Base-by-base conservation (phyloP, 345 rosid species). In the Sonneratia alba region DNA sequence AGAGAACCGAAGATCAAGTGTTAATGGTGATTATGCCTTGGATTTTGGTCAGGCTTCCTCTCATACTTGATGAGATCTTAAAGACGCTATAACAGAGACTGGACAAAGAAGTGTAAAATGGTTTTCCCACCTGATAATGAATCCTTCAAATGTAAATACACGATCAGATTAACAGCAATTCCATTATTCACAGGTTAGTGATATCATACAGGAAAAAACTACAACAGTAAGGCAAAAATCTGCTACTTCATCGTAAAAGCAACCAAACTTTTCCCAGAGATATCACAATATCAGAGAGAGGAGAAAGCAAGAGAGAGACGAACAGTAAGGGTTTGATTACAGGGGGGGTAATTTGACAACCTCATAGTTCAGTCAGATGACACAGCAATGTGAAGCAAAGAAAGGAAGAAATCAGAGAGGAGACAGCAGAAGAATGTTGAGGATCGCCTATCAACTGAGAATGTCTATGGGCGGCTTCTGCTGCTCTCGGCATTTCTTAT, bases 401-500 rank as follows among this genome's bases (percentile, higher is more conserved):
- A 45, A 68, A 42, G 56, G 12, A 45, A 36, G 22, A 37, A 19
- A 66, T 66, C n/a, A 68, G n/a, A 65, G 13, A 7, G 18, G 34
- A 68, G 7, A 22, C 32, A 22, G 49, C 55, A 0, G 10, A 40
- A n/a, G 55, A 14, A 68, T 36, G 55, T 45, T 45, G 36, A n/a
- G 10, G 21, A 43, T 0, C 1, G 32, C 19, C 32, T n/a, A 68
- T 48, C 55, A 43, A 8, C 13, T 40, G 24, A 45, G 32, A 7
- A 6, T 62, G 59, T 48, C 76, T 85, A 88, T 32, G 83, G 61
- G 9, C 85, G 87, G 72, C 59, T 79, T 78, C 89, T 87, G 86
- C 93, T 84, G 87, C 92, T 90, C 81, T 95, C 97, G 3, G 96
- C 97, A 76, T 89, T 92, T 79, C 92, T 86, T 65, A 95, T 77